These are phyloP conservation scores for Stylonectria norvegica DNA, from an alignment of 2,329 filamentous ascomycete genomes.

Conservation along the genomic window DNA sequence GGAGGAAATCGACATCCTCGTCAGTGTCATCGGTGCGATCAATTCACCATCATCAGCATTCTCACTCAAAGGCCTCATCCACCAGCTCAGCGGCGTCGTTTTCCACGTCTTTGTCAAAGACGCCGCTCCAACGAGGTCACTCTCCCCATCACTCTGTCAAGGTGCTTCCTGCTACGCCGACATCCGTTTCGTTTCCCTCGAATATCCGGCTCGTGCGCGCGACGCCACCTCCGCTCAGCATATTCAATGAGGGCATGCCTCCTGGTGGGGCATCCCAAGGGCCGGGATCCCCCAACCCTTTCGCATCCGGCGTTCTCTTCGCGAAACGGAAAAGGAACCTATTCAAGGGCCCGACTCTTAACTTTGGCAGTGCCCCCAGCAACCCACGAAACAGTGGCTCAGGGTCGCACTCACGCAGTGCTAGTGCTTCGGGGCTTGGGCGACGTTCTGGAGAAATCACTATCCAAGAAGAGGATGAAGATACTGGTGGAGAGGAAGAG, in stretches of 20 bases:
- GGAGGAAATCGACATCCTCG: slow-evolving; percentile 92
- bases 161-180: slow-evolving; percentile 88
- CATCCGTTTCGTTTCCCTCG: slow-evolving; percentile 69
- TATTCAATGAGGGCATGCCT: slow-evolving; percentile 59
- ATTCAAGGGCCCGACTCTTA: slow-evolving; percentile 75
- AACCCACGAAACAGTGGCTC: slow-evolving; percentile 34
- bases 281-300: slow-evolving; percentile 56
- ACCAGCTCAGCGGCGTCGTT: slow-evolving; percentile 79
- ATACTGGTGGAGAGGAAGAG: slow-evolving; percentile 36
- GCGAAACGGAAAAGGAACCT: slow-evolving; percentile 76
- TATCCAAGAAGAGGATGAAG: slow-evolving; percentile 65
- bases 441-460: slow-evolving; percentile 71
- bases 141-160: slow-evolving; percentile 91
- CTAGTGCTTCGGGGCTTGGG: slow-evolving; percentile 61
- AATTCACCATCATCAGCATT: slow-evolving; percentile 81
- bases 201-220: slow-evolving; percentile 79
- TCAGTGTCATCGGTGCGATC: slow-evolving; percentile 91
- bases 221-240: slow-evolving; percentile 46
- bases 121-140: slow-evolving; percentile 59
- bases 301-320: slow-evolving; percentile 65
- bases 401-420: slow-evolving; percentile 51
- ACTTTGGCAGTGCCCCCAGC: slow-evolving; percentile 43
- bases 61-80: slow-evolving; percentile 91
- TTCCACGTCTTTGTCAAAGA: slow-evolving; percentile 67
- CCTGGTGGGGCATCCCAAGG: slow-evolving; percentile 37